Evolutionary conservation across 2,329 filamentous ascomycete species (phyloP).

Genomic region (Alternaria atra): DNA sequence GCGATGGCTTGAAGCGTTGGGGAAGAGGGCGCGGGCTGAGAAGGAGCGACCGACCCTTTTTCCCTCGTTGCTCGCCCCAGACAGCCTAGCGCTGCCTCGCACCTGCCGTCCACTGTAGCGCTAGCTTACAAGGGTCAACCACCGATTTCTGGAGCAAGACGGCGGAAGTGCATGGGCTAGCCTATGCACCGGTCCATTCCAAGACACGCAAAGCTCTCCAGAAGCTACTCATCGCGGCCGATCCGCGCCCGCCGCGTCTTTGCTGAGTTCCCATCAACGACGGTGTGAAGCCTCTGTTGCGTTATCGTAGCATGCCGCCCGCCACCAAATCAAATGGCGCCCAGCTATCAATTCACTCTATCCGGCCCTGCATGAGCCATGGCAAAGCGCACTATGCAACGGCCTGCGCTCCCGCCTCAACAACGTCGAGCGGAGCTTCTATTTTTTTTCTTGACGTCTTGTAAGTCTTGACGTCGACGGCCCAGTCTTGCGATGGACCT

Average conservation of each 20-base stretch:
- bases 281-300: not conserved
- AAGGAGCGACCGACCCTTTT: constrained; percentile 25
- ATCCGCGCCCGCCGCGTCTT: not conserved
- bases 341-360: constrained; percentile 27
- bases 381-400: constrained; percentile 24
- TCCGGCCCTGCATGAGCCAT: constrained; percentile 29
- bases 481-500: not conserved
- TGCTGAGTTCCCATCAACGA: not conserved
- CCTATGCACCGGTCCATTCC: constrained; percentile 1
- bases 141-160: constrained; percentile 14
- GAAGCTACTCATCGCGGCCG: not conserved
- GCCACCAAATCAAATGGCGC: constrained; percentile 26
- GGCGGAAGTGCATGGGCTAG: constrained; percentile 22
- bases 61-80: constrained; percentile 21
- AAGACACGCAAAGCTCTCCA: constrained; percentile 8
- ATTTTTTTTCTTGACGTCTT: constrained; percentile 12
- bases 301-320: constrained; percentile 17
- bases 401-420: constrained; percentile 15
- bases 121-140: constrained; percentile 18
- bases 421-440: constrained; percentile 7
- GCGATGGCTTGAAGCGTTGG: constrained; percentile 22
- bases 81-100: constrained; percentile 19
- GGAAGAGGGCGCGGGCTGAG: constrained; percentile 25
- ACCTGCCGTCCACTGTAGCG: constrained; percentile 14
- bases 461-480: not conserved